These are phyloP conservation scores for Schoenoplectus triqueter DNA, from an alignment of 202 grass and related monocot species.

Conservation along the genomic window DNA sequence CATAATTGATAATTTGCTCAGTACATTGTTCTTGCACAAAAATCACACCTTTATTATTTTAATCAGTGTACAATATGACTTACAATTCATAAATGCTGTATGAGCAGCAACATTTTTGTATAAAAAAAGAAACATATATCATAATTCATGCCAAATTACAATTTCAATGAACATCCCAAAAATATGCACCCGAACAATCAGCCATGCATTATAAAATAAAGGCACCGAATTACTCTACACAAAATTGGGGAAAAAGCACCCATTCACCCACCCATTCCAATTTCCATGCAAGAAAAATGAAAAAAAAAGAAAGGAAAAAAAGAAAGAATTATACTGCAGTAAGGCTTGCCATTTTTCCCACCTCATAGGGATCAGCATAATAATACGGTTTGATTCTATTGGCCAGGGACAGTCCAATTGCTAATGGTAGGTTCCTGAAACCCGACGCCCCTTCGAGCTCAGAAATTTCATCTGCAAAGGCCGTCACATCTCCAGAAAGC, in stretches of 20 bases:
- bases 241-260: slow-evolving; percentile 6
- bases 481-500: slow-evolving; percentile 79
- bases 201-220: neutral
- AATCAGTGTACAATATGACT: neutral
- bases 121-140: neutral
- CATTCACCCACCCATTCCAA: neutral
- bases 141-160: slow-evolving; percentile 19
- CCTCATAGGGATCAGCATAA: slow-evolving; percentile 89
- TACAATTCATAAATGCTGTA: neutral
- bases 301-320: neutral
- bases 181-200: neutral
- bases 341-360: slow-evolving; percentile 75
- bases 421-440: slow-evolving; percentile 75
- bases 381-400: slow-evolving; percentile 93
- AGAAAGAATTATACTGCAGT: slow-evolving; percentile 54
- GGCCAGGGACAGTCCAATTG: slow-evolving; percentile 77
- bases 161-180: slow-evolving; percentile 8
- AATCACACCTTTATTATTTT: neutral
- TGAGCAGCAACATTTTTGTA: neutral
- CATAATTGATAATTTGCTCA: neutral
- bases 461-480: slow-evolving; percentile 82
- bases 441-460: slow-evolving; percentile 65
- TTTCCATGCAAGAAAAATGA: neutral
- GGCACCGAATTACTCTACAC: neutral
- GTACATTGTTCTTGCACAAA: neutral